Evolutionary conservation across 176 grass and related monocot genomes (phyloP), one percentile per base, ranked within the genome.

Genomic region (Carex myosuroides): DNA sequence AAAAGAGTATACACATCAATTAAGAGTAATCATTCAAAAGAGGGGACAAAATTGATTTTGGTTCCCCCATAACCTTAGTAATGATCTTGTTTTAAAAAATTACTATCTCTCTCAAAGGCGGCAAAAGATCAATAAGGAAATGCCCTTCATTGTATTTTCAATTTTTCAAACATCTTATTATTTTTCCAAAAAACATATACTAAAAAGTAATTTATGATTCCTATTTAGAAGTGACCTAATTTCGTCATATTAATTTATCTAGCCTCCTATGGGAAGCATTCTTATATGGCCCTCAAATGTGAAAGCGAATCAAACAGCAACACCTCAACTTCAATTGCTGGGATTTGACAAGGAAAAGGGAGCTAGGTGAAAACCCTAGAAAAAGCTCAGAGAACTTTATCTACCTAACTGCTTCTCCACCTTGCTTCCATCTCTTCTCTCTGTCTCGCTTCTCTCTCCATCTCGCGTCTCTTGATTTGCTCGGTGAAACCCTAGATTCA

Each of bases 151-250:
- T 53, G 42, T 33, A 30, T 77, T 73, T 70, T 20, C 13, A 68
- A 68, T 4, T 70, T 70, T 50, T 13, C 70, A 73, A 56, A 78
- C 73, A 78, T 78, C 73, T 56, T 30, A 78, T 78, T 57, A 52
- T 57, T 57, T 2, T 71, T 46, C 11, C 17, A 18, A 24, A 26
- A 53, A 13, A 75, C 44, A 10, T 4, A 13, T 33, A 32, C 52
- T 70, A 24, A 6, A 6, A 26, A 53, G 70, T 13, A 52, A 14
- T 52, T 78, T 32, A 78, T 14, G 24, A 16, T 56, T 78, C 9
- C 24, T 77, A 55, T 33, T 32, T 56, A 78, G 52, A 55, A 57
- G 32, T 55, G 22, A 76, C 48, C 10, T 55, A 76, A 76, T 54
- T 5, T 76, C 13, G 7, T 70, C 11, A 52, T 32, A 54, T 30